These are phyloP conservation scores for Aspergillus affinis DNA, from an alignment of 495 filamentous ascomycete genomes.

Conservation along the genomic window DNA sequence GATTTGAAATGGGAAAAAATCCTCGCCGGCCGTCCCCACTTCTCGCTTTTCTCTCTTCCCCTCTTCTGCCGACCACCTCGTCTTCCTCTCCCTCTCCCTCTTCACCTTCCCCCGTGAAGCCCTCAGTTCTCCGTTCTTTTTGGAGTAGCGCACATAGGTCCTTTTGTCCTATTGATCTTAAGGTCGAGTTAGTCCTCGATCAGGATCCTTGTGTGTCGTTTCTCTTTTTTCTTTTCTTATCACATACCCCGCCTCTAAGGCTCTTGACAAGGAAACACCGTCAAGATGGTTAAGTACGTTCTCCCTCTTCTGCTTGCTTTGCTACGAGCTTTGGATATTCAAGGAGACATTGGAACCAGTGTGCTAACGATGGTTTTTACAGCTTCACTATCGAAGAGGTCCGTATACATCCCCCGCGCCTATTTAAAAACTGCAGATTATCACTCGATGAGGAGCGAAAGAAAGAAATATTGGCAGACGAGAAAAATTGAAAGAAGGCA, in stretches of 20 bases:
- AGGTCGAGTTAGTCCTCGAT: conserved; percentile 52
- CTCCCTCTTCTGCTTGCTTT: conserved; percentile 10
- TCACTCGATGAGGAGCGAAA: background rate
- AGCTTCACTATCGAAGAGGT: conserved; percentile 99
- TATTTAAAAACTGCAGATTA: background rate
- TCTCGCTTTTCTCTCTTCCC: conserved; percentile 37
- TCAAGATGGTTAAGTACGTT: conserved; percentile 99
- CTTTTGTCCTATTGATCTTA: conserved; percentile 34
- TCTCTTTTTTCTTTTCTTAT: conserved; percentile 27
- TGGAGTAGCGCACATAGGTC: conserved; percentile 49
- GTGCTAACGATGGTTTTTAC: conserved; percentile 35
- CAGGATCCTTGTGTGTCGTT: conserved; percentile 47
- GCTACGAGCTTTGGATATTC: background rate
- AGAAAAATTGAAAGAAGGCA: background rate
- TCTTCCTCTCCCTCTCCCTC: conserved; percentile 25
- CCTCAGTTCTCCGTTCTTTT: conserved; percentile 30
- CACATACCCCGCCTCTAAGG: conserved; percentile 41
- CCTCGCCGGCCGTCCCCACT: conserved; percentile 30
- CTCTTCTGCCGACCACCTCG: conserved; percentile 26
- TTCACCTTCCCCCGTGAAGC: conserved; percentile 28
- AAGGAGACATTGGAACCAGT: background rate
- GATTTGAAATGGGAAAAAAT: conserved; percentile 29
- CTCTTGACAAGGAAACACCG: conserved; percentile 64
- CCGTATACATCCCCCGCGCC: conserved; percentile 21
- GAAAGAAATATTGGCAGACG: background rate